Evolutionary conservation across 345 rosid genomes (phyloP).

Genomic region (Capsella bursapastoris): DNA sequence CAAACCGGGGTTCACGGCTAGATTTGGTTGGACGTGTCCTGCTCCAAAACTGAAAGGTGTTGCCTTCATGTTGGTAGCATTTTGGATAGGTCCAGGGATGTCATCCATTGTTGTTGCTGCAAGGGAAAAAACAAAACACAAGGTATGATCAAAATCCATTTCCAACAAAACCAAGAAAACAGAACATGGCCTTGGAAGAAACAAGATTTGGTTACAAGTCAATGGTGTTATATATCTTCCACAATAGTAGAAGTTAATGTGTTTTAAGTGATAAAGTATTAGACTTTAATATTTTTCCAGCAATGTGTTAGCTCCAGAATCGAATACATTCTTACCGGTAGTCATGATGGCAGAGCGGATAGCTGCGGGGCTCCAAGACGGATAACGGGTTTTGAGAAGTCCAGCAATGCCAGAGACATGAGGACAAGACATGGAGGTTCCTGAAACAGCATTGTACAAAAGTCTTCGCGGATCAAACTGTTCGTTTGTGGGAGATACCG

Average conservation of each 20-base stretch:
- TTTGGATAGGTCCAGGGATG: constrained; percentile 50
- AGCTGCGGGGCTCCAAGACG: constrained; percentile 85
- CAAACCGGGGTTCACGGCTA: constrained; percentile 78
- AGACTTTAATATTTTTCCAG: background rate
- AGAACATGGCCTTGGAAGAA: constrained; percentile 9
- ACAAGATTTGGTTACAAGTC: constrained; percentile 7
- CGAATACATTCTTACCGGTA: constrained; percentile 49
- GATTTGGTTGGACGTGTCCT: constrained; percentile 84
- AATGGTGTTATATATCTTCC: background rate
- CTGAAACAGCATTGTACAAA: constrained; percentile 58
- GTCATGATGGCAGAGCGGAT: constrained; percentile 85
- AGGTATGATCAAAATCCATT: background rate
- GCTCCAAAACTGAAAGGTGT: constrained; percentile 80
- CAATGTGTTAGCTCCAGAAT: background rate
- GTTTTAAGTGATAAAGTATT: background rate
- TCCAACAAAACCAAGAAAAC: constrained; percentile 17
- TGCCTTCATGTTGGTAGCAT: constrained; percentile 51
- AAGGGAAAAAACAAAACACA: background rate
- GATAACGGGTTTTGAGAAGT: constrained; percentile 72
- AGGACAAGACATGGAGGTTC: constrained; percentile 94
- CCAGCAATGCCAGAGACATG: constrained; percentile 81
- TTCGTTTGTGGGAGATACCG: constrained; percentile 56
- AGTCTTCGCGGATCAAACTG: constrained; percentile 60
- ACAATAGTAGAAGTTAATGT: background rate
- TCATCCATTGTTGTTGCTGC: constrained; percentile 69